Conservation (phyloP, 2,329 filamentous ascomycete genomes). For the Mycosphaerella arachidis region DNA sequence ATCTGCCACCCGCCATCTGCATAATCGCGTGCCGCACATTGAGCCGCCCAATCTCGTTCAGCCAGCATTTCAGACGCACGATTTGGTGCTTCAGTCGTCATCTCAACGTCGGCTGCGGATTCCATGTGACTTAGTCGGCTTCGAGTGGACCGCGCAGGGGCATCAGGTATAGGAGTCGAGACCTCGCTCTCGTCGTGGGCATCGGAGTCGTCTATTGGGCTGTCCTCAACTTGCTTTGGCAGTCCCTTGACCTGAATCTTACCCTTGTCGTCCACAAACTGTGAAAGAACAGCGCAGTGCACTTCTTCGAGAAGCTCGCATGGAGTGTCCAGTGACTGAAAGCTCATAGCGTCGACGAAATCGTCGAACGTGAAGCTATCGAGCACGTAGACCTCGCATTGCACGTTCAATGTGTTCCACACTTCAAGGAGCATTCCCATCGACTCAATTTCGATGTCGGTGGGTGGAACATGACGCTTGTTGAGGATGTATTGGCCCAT, state of each 20-base stretch:
- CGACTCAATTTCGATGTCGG: slow-evolving; percentile 71
- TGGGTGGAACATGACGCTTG: slow-evolving; percentile 38
- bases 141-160: slow-evolving; percentile 73
- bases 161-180: slow-evolving; percentile 62
- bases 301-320: slow-evolving; percentile 86
- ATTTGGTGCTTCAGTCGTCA: slow-evolving; percentile 43
- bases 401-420: slow-evolving; percentile 98
- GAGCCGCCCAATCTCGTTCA: slow-evolving; percentile 78
- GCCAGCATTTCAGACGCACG: slow-evolving; percentile 71
- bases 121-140: slow-evolving; percentile 72
- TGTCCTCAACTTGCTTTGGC: slow-evolving; percentile 68
- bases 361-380: slow-evolving; percentile 99
- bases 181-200: slow-evolving; percentile 54
- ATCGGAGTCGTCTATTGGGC: slow-evolving; percentile 68
- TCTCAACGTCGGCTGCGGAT: slow-evolving; percentile 56
- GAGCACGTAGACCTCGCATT: slow-evolving; percentile 86
- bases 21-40: slow-evolving; percentile 78
- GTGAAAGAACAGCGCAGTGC: slow-evolving; percentile 85
- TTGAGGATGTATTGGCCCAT: slow-evolving; percentile 32
- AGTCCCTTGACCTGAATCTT: slow-evolving; percentile 61
- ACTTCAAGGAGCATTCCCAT: slow-evolving; percentile 83
- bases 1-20: slow-evolving; percentile 84
- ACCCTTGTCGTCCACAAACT: slow-evolving; percentile 75
- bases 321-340: slow-evolving; percentile 62
- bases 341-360: slow-evolving; percentile 80